Evolutionary conservation across 805 yeast species (phyloP), one percentile per base, ranked within the genome.

Genomic region (Spathaspora girioi): DNA sequence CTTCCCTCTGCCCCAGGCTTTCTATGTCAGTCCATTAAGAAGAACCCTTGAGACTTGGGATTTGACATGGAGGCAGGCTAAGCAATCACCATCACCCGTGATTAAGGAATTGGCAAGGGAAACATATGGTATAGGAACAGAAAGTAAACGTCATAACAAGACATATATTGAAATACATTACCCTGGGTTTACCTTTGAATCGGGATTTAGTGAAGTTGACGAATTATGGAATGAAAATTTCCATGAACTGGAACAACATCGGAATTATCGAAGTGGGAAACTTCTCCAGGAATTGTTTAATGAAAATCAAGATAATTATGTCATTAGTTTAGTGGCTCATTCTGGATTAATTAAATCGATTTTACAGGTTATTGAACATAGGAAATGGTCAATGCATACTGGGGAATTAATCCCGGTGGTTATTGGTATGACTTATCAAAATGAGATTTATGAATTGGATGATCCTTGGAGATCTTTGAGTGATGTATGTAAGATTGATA

Each of bases 61-160:
- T 11, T 35, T 50, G 5, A 64, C 66, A 3, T 68, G 72, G 71
- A 66, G 43, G 61, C 14, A 17, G 42, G 27, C 3, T 4, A 20
- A 64, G 5, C 26, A 35, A 2, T 53, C 58, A 14, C 53, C 63
- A 15, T 26, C 29, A 3, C 69, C 71, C 1, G 38, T 55, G 7
- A 62, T 68, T 18, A 66, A 63, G 47, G 73, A 68, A 48, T 38
- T 48, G 38, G 62, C 66, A 1, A 52, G 74, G 43, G 74, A 69
- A 50, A 64, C 67, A 5, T 69, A 67, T 50, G 74, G 74, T 1
- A 60, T 68, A 17, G 64, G 66, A 3, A 65, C 71, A 2, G 59
- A 58, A 19, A 65, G 70, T 46, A 54, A 62, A 52, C 57, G 71
- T 43, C 72, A 68, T 50, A 38, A 53, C 41, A 56, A 57, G 35